Base-by-base conservation (phyloP, 371 early-diverging fungal species). In the Quaeritorhiza haematococci region DNA sequence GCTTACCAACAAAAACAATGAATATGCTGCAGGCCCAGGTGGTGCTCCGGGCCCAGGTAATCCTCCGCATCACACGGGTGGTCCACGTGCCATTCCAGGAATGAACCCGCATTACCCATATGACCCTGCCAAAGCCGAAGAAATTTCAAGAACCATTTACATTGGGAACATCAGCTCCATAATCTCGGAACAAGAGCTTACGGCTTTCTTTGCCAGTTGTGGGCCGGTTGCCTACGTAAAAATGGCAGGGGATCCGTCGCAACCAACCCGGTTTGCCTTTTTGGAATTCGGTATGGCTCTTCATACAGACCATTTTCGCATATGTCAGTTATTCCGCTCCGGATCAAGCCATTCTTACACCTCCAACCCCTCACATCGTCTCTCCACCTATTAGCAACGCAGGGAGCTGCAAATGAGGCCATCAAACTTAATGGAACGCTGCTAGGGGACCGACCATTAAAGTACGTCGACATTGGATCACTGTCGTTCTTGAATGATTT, bases 71-170 rank as follows among this genome's bases (percentile, higher is more conserved):
- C n/a, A n/a, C n/a, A n/a, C n/a, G n/a, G n/a, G n/a, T n/a, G n/a
- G n/a, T n/a, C n/a, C n/a, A n/a, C n/a, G n/a, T n/a, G n/a, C n/a
- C n/a, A n/a, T n/a, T n/a, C n/a, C n/a, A n/a, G n/a, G n/a, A n/a
- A n/a, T n/a, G n/a, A n/a, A n/a, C n/a, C n/a, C n/a, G n/a, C n/a
- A n/a, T n/a, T n/a, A n/a, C 28, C 60, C 55, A 0, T 41, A 58
- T 23, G 85, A 85, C 59, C 84, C 84, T 0, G 63, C 57, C 10
- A 79, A 80, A 55, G 76, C 83, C 1, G 84, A 85, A 26, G 84
- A 83, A 55, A 85, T 84, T 32, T 73, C 84, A 7, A 76, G 85
- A n/a, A 85, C 85, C 1, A 66, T 86, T 2, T 87, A 88, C 50
- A 81, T 83, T 27, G 86, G 85, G 33, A 83, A 83, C 62, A 68